Conservation (phyloP, 208 protist species). For the Leishmania major region DNA sequence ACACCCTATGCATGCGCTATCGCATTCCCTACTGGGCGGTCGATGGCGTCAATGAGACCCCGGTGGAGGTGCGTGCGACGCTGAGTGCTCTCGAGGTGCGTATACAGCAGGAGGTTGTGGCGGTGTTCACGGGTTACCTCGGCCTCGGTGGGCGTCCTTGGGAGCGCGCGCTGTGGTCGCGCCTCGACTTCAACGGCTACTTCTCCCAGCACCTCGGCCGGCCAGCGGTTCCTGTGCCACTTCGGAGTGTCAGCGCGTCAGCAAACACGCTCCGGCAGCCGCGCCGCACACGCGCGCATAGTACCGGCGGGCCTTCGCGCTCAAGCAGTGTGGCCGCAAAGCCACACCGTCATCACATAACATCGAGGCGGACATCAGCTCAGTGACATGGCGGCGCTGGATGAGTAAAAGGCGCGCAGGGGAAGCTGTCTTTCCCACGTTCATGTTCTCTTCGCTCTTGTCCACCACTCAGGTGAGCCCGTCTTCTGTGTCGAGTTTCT, state of each 20-base stretch:
- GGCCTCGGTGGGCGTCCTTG: constrained; percentile 44
- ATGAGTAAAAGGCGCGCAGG: not conserved
- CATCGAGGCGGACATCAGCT: constrained; percentile 1
- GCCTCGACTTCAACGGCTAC: constrained; percentile 83
- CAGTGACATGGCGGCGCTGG: not conserved
- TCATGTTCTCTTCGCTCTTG: not conserved
- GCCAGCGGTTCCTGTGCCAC: not conserved
- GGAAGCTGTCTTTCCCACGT: not conserved
- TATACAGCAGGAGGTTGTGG: constrained; percentile 67
- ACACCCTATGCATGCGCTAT: constrained; percentile 66
- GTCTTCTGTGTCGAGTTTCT: not conserved
- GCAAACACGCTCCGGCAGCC: constrained; percentile 9
- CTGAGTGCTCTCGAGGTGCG: constrained; percentile 67
- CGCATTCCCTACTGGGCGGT: constrained; percentile 77
- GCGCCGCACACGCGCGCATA: not conserved
- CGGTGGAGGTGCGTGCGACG: constrained; percentile 71
- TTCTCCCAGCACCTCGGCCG: constrained; percentile 37
- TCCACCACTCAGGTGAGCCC: not conserved
- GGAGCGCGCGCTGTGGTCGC: constrained; percentile 75
- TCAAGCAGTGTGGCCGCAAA: not conserved
- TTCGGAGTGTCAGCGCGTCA: constrained; percentile 1
- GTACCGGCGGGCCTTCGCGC: constrained; percentile 2
- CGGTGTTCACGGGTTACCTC: constrained; percentile 66
- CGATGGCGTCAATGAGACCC: constrained; percentile 51
- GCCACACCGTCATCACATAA: not conserved